Base-by-base conservation (phyloP, 2,329 filamentous ascomycete genomes). In the Hirsutella minnesotensis region DNA sequence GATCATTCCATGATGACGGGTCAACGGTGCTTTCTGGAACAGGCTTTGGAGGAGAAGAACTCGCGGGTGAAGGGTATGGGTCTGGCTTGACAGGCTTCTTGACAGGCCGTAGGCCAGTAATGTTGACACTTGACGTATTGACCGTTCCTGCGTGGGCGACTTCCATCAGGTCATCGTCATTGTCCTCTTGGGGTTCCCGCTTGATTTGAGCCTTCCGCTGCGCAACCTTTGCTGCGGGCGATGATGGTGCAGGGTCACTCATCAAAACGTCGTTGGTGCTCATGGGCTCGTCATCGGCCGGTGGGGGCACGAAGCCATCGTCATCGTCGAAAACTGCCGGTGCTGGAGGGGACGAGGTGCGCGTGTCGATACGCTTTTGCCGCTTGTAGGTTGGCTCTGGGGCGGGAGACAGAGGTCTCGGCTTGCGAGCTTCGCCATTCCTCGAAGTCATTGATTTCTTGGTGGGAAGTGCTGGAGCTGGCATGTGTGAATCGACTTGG, bases 191-290 rank as follows among this genome's bases (percentile, higher is more conserved):
- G 20, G 86, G 12, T 85, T 81, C 70, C 31, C 63, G 55, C 50
- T 71, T 73, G 24, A 64, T 64, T 55, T 65, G 75, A 51, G 58
- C 66, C 62, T 83, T 92, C 46, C 88, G 77, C 55, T 85, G 78
- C 8, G 85, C 77, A 31, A 81, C 85, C 54, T 88, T 89, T 35
- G 78, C 77, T 7, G 87, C 79, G 1, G 92, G 92, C 1, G 92
- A 96, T 1, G 90, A 96, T 10, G 86, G 88, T 34, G 83, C 71
- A 3, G 82, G 79, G 54, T 95, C 89, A 59, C 84, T 89, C 80
- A 92, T 90, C n/a, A 73, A 73, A n/a, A 86, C 65, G 45, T 75
- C 72, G 21, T 60, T 54, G 21, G 49, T 49, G 29, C 56, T 56
- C 13, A 55, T 51, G 34, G 66, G 59, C 54, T 81, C 79, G 48